Base-by-base conservation (phyloP, 2,329 filamentous ascomycete genomes). In the Microascus cirrosus region DNA sequence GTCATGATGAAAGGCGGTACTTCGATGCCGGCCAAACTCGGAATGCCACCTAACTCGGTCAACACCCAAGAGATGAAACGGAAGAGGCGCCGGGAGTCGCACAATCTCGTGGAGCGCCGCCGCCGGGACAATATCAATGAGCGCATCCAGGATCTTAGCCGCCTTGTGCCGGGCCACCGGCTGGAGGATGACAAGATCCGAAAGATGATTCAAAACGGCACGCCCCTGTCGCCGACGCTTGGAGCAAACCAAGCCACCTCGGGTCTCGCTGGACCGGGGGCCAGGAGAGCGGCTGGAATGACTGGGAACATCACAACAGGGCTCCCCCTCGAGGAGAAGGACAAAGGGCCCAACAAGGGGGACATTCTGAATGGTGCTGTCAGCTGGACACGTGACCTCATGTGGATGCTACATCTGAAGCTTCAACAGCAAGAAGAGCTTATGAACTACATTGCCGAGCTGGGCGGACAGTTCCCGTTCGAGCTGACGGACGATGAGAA, bases 81-180 rank as follows among this genome's bases (percentile, higher is more conserved):
- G 65, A 90, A 93, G 70, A 83, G 92, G 60, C 85, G 94, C 60
- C 83, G 94, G 45, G 94, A 96, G 67, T 97, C 93, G 1, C 94
- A 99, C 75, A 97, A 99, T 69, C 79, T 95, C 45, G 94, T 99
- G 12, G 94, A 99, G 75, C 90, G 94, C 59, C 86, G 94, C 56
- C 87, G 94, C 61, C 85, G 94, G 61, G 94, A 97, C 74, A 97
- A 97, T 69, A 99, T 99, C 77, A 99, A 99, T 65, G 94, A 99
- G 73, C 85, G 94, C 51, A 99, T 99, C 62, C 93, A 97, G 67
- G 94, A 99, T 68, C 81, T 99, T 8, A 96, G 93, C 67, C 90
- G 91, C 65, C 82, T 99, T 20, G 93, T 99, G 2, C 94, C 94
- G 25, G 81, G 86, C 60, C 94, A 99, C 71, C 86, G 94, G 60